phyloP scores from a whole-genome alignment of 805 yeast genomes.

The Lipomyces sp. region DNA sequence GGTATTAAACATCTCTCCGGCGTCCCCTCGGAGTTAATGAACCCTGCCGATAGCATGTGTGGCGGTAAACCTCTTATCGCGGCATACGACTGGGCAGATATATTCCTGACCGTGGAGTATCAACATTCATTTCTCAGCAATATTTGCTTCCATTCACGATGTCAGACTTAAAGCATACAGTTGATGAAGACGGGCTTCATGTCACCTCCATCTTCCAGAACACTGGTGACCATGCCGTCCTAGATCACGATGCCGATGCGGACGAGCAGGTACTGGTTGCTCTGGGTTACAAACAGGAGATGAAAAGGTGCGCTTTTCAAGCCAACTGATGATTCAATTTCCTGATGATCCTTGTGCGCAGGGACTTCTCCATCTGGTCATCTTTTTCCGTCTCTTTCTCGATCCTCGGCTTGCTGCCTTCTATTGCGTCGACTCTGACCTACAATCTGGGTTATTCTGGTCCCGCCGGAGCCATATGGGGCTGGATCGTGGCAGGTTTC shows the following conservation, averaged over 20 bases:
- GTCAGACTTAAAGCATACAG: neutral
- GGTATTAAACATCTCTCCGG: neutral
- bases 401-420: neutral
- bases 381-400: neutral
- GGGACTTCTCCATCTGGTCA: neutral
- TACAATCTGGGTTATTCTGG: neutral
- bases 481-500: neutral
- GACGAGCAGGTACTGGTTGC: neutral
- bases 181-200: neutral
- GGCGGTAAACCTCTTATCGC: neutral
- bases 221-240: neutral
- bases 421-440: neutral
- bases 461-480: neutral
- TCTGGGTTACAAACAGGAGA: neutral
- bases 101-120: neutral
- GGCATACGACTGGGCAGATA: neutral
- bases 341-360: neutral
- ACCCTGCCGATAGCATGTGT: neutral
- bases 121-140: neutral
- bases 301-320: neutral
- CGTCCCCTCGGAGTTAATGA: neutral
- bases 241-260: neutral
- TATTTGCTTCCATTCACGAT: neutral
- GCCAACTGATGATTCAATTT: neutral
- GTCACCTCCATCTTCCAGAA: neutral